Base-by-base conservation (phyloP, 2,329 filamentous ascomycete genomes). In the Paecilomyces formosus region DNA sequence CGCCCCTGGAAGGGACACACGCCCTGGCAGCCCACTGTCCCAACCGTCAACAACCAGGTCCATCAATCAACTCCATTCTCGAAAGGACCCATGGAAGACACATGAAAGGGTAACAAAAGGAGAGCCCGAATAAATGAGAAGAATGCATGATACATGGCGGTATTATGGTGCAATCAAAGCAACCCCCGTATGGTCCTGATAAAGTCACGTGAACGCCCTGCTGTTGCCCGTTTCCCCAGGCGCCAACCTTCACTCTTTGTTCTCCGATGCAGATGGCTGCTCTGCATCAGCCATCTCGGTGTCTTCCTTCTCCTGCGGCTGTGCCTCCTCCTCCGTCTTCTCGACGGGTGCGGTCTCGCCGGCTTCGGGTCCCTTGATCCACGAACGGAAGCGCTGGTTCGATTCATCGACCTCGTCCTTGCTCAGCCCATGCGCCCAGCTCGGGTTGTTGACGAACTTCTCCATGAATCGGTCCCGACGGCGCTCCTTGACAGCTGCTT, bases 391-490 rank as follows among this genome's bases (percentile, higher is more conserved):
- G 24, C 75, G 72, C 59, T 77, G 72, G 54, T 79, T 80, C 22
- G 73, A 70, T 60, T 74, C 73, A 33, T 79, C 77, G 31, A 82
- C 79, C 61, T 81, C 72, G 58, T 80, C 79, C 58, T 79, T 78
- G 64, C 74, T 76, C 31, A 80, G 66, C 24, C 76, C 77, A 57
- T 78, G 78, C 60, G 80, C 79, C 80, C 80, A 82, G 57, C 65
- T 70, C 28, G 77, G 79, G 58, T 82, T 82, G 62, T 79, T 80
- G 59, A 81, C 75, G 57, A 81, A 82, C 62, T 80, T 81, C 65
- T 81, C 78, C 55, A 73, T 73, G 65, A 82, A 82, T 52, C 74
- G 72, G 58, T 81, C 75, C 18, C 70, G 77, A 45, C 78, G 75
- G 61, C 74, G 75, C 61, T 76, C 74, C 58, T 66, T 74, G 15